phyloP scores from a whole-genome alignment of 495 filamentous ascomycete genomes.

The Pseudevernia furfuracea region DNA sequence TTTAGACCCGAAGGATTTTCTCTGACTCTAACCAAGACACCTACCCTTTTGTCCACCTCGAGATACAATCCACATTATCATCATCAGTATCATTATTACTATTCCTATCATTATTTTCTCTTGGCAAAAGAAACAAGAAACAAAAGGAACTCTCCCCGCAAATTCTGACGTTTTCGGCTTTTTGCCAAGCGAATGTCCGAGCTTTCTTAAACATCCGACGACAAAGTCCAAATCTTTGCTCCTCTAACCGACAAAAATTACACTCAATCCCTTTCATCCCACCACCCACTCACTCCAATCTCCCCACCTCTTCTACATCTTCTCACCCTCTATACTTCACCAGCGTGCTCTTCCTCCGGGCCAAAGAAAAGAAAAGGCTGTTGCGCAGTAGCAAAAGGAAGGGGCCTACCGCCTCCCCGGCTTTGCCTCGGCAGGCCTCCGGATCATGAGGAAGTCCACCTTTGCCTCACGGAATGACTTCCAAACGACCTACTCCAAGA shows the following conservation, averaged over 20 bases:
- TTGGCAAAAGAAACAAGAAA: not conserved
- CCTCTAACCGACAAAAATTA: not conserved
- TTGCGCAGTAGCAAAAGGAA: not conserved
- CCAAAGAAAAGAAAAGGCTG: not conserved
- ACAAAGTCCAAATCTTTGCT: constrained; percentile 1
- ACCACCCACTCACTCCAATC: not conserved
- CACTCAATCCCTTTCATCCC: not conserved
- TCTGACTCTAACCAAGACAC: not conserved
- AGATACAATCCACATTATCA: too few relatives aligned
- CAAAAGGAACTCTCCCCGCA: not conserved
- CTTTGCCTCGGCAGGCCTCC: constrained; percentile 13
- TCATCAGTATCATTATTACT: too few relatives aligned
- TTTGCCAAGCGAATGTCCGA: constrained; percentile 5
- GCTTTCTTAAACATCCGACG: not conserved
- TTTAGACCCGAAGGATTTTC: not conserved
- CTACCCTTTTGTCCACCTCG: not conserved
- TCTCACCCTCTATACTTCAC: not conserved
- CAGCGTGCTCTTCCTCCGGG: not conserved
- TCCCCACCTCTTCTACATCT: not conserved
- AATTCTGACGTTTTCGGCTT: constrained; percentile 16
- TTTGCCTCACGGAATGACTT: constrained; percentile 25
- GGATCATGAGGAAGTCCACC: constrained; percentile 25
- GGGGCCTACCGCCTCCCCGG: constrained; percentile 10
- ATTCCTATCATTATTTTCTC: too few relatives aligned
- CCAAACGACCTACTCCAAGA: constrained; percentile 19